phyloP scores from a whole-genome alignment of 768 basidiomycete species.

The Tubosaeta brunneosetosa region DNA sequence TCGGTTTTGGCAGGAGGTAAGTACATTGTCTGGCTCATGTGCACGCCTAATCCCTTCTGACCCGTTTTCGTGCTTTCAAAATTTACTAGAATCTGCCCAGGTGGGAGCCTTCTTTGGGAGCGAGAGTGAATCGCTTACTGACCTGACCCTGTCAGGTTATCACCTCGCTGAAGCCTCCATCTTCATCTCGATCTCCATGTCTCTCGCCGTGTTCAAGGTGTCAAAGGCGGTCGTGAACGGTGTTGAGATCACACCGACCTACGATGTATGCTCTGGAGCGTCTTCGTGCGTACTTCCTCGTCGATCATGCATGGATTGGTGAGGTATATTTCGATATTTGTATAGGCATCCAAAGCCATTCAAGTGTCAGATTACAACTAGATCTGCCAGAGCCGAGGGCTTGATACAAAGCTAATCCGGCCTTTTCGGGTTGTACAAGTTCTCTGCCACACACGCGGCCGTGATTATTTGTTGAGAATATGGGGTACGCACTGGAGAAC shows the following conservation, averaged over 20 bases:
- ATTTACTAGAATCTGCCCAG: constrained; percentile 19
- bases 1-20: constrained; percentile 30
- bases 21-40: neutral
- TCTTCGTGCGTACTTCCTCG: constrained; percentile 36
- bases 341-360: neutral
- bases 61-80: no score
- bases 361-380: neutral
- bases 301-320: no score
- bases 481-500: no score
- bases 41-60: no score
- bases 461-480: no score
- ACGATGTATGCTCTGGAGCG: constrained; percentile 36
- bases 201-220: constrained; percentile 45
- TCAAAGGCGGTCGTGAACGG: constrained; percentile 38
- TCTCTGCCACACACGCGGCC: no score
- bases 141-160: constrained; percentile 11
- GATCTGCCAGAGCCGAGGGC: neutral
- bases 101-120: neutral
- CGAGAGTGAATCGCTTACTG: neutral
- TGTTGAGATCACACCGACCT: constrained; percentile 39
- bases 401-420: neutral
- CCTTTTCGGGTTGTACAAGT: no score
- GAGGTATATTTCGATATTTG: neutral
- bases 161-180: constrained; percentile 28
- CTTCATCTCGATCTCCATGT: constrained; percentile 28